Percentiles rank a stretch among this genome's conserved stretches.
Conservation (phyloP, 768 basidiomycete species). For the Leccinum boreale region DNA sequence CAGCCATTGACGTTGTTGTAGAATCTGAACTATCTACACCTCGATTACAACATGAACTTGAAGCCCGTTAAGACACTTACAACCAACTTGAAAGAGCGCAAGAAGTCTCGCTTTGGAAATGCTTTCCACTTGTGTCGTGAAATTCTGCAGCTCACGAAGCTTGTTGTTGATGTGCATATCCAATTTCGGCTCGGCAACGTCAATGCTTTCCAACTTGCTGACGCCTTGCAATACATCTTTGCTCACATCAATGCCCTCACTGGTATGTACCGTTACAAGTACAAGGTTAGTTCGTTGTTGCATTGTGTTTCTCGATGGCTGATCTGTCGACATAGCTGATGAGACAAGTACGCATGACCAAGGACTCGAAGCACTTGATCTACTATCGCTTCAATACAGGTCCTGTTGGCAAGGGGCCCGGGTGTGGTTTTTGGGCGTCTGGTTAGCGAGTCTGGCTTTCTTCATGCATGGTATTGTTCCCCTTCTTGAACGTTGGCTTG, state of each 20-base stretch:
- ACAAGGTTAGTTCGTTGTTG: conserved; percentile 62
- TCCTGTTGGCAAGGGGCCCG: conserved; percentile 98
- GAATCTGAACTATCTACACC: conserved; percentile 91
- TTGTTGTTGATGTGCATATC: conserved; percentile 98
- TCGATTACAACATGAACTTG: conserved; percentile 98
- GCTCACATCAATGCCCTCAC: conserved; percentile 96
- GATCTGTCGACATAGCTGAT: conserved; percentile 59
- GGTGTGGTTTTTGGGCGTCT: conserved; percentile 99
- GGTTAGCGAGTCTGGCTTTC: conserved; percentile 99
- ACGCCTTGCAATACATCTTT: conserved; percentile 97
- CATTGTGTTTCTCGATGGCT: conserved; percentile 3
- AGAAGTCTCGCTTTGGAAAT: conserved; percentile 99
- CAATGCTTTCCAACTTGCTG: conserved; percentile 98
- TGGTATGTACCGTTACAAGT: conserved; percentile 99
- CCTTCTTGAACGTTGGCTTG: conserved; percentile 95
- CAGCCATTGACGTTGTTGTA: conserved; percentile 26
- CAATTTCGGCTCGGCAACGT: conserved; percentile 98
- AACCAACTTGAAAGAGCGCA: conserved; percentile 98
- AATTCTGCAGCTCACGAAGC: conserved; percentile 94
- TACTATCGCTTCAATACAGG: conserved; percentile 99
- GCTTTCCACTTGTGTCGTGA: conserved; percentile 98
- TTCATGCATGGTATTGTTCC: conserved; percentile 99
- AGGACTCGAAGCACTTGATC: conserved; percentile 97
- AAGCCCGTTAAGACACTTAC: conserved; percentile 97
- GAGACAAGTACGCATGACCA: conserved; percentile 99